phyloP scores from a whole-genome alignment of 2,329 filamentous ascomycete genomes.

The Didymella sp. region DNA sequence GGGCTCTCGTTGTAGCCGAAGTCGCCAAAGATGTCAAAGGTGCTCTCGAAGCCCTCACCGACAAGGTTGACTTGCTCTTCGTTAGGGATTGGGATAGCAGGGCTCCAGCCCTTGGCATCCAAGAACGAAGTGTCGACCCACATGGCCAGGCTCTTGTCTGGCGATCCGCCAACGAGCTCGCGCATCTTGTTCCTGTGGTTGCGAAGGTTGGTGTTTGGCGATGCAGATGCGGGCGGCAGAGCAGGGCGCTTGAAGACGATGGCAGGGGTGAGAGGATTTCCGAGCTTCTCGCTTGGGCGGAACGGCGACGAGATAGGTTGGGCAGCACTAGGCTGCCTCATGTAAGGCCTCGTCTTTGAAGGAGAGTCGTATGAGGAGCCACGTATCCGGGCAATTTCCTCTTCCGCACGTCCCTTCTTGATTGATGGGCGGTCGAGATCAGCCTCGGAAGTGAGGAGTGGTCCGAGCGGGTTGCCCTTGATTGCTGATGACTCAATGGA shows the following conservation, averaged over 20 bases:
- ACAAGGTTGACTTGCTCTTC: conserved; percentile 63
- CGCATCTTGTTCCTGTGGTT: conserved; percentile 85
- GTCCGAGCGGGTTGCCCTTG: conserved; percentile 69
- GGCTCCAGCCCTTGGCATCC: conserved; percentile 61
- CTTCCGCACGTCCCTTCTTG: conserved; percentile 90
- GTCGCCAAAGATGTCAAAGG: conserved; percentile 68
- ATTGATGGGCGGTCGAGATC: conserved; percentile 77
- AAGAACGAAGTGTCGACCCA: conserved; percentile 60
- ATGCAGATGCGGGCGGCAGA: conserved; percentile 76
- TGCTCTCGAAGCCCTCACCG: conserved; percentile 55
- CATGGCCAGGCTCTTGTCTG: conserved; percentile 63
- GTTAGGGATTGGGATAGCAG: conserved; percentile 68
- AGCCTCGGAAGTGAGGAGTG: conserved; percentile 75
- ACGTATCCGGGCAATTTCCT: conserved; percentile 91
- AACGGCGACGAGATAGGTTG: conserved; percentile 53
- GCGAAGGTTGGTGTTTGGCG: conserved; percentile 89
- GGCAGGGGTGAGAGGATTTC: conserved; percentile 79
- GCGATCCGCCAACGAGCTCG: conserved; percentile 78
- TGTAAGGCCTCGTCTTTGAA: conserved; percentile 68
- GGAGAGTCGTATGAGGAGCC: conserved; percentile 94
- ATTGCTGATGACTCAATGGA: conserved; percentile 90
- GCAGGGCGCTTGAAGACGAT: conserved; percentile 77
- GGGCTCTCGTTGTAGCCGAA: conserved; percentile 66
- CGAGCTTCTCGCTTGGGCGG: conserved; percentile 44
- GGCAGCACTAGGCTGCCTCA: conserved; percentile 53